Evolutionary conservation across 306 rosid genomes (phyloP).

Genomic region (Herpetospermum pedunculosum): DNA sequence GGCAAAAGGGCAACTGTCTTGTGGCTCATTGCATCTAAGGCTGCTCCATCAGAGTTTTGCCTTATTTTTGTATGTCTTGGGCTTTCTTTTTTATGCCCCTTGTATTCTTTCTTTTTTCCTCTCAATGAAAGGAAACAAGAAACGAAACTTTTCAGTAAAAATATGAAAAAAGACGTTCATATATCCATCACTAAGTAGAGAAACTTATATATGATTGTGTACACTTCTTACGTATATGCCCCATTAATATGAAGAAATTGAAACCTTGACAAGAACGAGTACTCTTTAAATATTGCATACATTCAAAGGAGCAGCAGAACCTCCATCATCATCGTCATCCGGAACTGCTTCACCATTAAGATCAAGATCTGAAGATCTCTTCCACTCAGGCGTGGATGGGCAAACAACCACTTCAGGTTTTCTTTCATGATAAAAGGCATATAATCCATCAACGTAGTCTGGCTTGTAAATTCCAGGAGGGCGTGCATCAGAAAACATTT

Average conservation of each 20-base stretch:
- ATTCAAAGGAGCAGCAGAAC: conserved; percentile 49
- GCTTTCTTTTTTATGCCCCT: no score
- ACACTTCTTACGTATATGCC: background rate
- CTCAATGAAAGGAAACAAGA: no score
- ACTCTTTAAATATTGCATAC: conserved; percentile 40
- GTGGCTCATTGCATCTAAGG: background rate
- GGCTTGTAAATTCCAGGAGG: conserved; percentile 99
- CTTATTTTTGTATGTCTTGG: no score
- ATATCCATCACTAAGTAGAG: background rate
- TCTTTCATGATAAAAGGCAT: conserved; percentile 81
- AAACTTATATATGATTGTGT: background rate
- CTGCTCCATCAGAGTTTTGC: background rate
- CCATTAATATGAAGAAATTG: conserved; percentile 10
- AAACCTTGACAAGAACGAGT: conserved; percentile 9
- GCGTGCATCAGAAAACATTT: conserved; percentile 73
- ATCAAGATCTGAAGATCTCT: conserved; percentile 89
- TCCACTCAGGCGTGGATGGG: conserved; percentile 99
- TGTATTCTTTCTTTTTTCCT: no score
- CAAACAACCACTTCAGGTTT: conserved; percentile 70
- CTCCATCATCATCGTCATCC: conserved; percentile 82
- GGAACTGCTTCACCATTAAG: conserved; percentile 95
- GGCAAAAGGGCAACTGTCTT: background rate
- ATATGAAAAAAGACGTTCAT: no score
- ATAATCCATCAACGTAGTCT: conserved; percentile 78
- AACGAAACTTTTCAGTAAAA: no score